A percentile compares a stretch with the other conserved stretches of the same genome.
Evolutionary conservation across 352 stramenopile species (phyloP).

Genomic region (Blastocystis sp.): DNA sequence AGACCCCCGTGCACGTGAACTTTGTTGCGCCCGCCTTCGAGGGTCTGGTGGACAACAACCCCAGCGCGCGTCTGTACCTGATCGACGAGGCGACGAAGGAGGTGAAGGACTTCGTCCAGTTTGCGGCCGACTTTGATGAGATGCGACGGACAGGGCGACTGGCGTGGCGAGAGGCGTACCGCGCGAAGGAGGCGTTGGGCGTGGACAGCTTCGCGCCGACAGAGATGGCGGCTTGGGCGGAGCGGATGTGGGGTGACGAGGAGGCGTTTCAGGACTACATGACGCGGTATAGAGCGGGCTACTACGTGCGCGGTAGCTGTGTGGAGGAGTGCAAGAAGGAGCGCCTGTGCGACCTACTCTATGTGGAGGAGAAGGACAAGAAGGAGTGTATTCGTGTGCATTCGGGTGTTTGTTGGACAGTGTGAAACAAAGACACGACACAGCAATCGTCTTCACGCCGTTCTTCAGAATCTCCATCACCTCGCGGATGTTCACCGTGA

Average conservation of each 20-base stretch:
- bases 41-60: constrained; percentile 24
- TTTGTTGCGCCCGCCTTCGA: constrained; percentile 14
- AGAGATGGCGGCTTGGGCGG: neutral
- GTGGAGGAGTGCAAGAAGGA: neutral
- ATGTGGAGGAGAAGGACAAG: neutral
- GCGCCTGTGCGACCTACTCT: neutral
- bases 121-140: constrained; percentile 11
- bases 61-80: constrained; percentile 1
- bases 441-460: neutral
- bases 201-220: neutral
- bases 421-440: constrained; percentile 5
- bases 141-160: neutral
- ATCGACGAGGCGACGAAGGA: constrained; percentile 46
- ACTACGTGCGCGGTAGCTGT: neutral
- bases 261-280: constrained; percentile 26
- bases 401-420: neutral
- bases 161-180: neutral
- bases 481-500: constrained; percentile 38
- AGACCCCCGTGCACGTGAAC: constrained; percentile 4
- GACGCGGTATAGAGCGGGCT: neutral
- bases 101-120: neutral
- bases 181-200: neutral
- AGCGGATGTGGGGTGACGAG: constrained; percentile 17
- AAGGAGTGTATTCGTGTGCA: neutral
- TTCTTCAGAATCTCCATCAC: constrained; percentile 38